These are phyloP conservation scores for Musa balbisiana DNA, from an alignment of 202 grass and related monocot genomes.

Conservation along the genomic window DNA sequence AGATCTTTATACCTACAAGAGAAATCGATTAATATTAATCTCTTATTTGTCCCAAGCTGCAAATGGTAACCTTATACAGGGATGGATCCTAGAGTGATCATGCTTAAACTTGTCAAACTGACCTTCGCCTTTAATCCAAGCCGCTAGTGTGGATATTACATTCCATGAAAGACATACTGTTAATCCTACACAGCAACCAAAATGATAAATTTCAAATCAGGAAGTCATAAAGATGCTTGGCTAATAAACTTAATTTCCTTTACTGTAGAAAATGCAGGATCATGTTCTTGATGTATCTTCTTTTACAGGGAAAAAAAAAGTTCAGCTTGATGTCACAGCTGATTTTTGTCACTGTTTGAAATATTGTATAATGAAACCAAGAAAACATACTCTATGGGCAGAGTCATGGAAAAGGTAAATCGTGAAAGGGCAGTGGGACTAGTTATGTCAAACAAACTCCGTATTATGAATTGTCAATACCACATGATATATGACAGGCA, in stretches of 20 bases:
- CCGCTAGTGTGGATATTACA: slow-evolving; percentile 65
- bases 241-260: not conserved
- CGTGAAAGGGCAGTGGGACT: no score
- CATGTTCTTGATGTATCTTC: not conserved
- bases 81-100: not conserved
- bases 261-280: not conserved
- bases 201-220: not conserved
- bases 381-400: no score
- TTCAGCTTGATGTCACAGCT: not conserved
- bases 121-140: slow-evolving; percentile 92
- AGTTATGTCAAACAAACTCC: no score
- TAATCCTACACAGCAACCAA: slow-evolving; percentile 59
- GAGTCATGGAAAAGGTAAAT: no score
- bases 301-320: not conserved
- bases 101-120: slow-evolving; percentile 2
- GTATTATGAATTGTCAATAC: no score
- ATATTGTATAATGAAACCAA: no score
- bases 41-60: not conserved
- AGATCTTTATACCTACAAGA: slow-evolving; percentile 72
- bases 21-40: not conserved
- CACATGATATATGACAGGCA: no score
- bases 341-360: not conserved
- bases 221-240: not conserved
- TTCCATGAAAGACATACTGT: slow-evolving; percentile 82
- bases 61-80: not conserved